phyloP scores from a whole-genome alignment of 306 rosid species.

The Trifolium dubium region DNA sequence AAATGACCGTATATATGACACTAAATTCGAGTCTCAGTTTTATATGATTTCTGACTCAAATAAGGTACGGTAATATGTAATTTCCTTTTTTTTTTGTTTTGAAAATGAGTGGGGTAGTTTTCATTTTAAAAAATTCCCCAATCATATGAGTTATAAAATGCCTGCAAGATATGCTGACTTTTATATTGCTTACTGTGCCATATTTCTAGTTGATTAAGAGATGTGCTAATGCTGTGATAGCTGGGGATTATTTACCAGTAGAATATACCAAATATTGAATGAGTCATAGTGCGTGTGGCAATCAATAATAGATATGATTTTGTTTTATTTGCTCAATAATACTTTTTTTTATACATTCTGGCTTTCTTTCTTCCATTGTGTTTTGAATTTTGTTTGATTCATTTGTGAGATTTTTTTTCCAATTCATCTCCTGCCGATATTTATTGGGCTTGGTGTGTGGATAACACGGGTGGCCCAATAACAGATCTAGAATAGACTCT shows the following conservation, averaged over 20 bases:
- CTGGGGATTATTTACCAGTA: neutral
- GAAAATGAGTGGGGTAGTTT: slow-evolving; percentile 11
- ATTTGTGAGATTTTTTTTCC: neutral
- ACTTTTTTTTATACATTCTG: neutral
- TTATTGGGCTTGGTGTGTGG: neutral
- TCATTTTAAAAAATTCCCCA: neutral
- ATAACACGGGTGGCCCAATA: neutral
- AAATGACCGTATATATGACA: slow-evolving; percentile 85
- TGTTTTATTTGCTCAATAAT: slow-evolving; percentile 15
- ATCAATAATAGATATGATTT: slow-evolving; percentile 20
- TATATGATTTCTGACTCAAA: slow-evolving; percentile 86
- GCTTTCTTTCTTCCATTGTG: slow-evolving; percentile 11
- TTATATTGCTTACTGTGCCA: slow-evolving; percentile 31
- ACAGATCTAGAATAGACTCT: slow-evolving; percentile 1
- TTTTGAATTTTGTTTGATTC: slow-evolving; percentile 26
- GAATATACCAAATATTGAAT: slow-evolving; percentile 15
- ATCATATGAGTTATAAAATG: slow-evolving; percentile 25
- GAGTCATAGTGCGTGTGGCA: slow-evolving; percentile 19
- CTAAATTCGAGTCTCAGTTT: slow-evolving; percentile 91
- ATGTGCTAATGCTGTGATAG: neutral
- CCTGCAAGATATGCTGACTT: slow-evolving; percentile 27
- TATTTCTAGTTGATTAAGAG: slow-evolving; percentile 1
- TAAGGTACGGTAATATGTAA: slow-evolving; percentile 62
- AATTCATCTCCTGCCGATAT: neutral
- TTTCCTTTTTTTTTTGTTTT: slow-evolving; percentile 31